Evolutionary conservation across 352 stramenopile species (phyloP).

Genomic region (Pythium insidiosum): DNA sequence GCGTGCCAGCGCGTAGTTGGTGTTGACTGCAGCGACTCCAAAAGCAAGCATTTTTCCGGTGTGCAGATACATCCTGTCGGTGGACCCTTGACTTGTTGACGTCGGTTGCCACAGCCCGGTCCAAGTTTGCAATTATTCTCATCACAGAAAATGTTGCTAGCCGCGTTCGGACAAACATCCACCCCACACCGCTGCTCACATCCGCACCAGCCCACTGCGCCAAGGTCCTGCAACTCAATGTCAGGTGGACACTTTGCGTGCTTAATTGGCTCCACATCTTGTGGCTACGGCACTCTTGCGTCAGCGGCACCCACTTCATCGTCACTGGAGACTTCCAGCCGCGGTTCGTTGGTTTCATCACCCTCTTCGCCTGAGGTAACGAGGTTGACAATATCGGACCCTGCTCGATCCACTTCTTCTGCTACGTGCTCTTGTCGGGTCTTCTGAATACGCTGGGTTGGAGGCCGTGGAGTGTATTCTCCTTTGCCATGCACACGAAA

Average conservation of each 20-base stretch:
- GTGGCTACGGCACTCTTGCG: background rate
- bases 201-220: background rate
- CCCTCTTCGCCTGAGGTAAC: conserved; percentile 1
- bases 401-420: too few relatives aligned
- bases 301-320: background rate
- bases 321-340: background rate
- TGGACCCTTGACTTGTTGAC: conserved; percentile 3
- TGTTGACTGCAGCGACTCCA: conserved; percentile 7
- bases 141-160: background rate
- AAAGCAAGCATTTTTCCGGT: conserved; percentile 3
- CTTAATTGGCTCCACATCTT: background rate
- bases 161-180: conserved; percentile 1
- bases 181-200: background rate
- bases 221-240: background rate
- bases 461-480: background rate
- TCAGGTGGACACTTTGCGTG: background rate
- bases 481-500: background rate
- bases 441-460: background rate
- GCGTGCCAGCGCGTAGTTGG: conserved; percentile 3
- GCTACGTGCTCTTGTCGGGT: background rate
- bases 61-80: conserved; percentile 6
- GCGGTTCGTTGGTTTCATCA: background rate
- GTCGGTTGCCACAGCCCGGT: background rate
- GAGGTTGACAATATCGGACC: background rate
- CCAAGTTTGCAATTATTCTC: background rate